A percentile compares a stretch with the other conserved stretches of the same genome.
phyloP scores from a whole-genome alignment of 495 filamentous ascomycete species.

The Daldinia caldariorum region DNA sequence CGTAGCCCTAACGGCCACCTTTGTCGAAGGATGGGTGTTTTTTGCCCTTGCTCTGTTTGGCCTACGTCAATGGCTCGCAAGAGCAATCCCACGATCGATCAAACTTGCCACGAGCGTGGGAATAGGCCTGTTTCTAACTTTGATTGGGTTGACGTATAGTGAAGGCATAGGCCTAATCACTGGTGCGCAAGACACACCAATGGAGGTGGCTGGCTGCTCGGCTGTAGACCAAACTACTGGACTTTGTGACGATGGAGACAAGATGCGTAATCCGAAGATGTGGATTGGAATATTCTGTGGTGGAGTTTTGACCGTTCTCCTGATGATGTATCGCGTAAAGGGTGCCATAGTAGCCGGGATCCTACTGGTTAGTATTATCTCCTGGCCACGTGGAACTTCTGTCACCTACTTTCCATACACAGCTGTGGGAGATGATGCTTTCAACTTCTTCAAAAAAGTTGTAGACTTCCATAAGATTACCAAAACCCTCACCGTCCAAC shows the following conservation, averaged over 20 bases:
- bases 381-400: conserved; percentile 76
- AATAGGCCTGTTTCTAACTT: conserved; percentile 81
- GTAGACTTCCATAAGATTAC: conserved; percentile 80
- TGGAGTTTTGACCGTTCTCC: conserved; percentile 75
- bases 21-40: conserved; percentile 83
- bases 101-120: conserved; percentile 86
- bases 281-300: conserved; percentile 88
- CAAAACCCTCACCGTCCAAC: conserved; percentile 69
- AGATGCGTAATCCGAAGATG: conserved; percentile 80
- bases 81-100: conserved; percentile 77
- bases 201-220: conserved; percentile 75
- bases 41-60: conserved; percentile 73
- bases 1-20: conserved; percentile 80
- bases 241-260: conserved; percentile 61
- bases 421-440: conserved; percentile 67
- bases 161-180: conserved; percentile 80
- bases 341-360: conserved; percentile 84
- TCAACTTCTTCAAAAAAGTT: conserved; percentile 86
- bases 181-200: conserved; percentile 65
- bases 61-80: conserved; percentile 83
- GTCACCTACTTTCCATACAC: conserved; percentile 84
- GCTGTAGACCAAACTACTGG: conserved; percentile 49
- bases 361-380: conserved; percentile 82
- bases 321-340: conserved; percentile 86
- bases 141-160: conserved; percentile 81